Base-by-base conservation (phyloP, 108 stramenopile genomes). In the Cafeteria roenbergensis region DNA sequence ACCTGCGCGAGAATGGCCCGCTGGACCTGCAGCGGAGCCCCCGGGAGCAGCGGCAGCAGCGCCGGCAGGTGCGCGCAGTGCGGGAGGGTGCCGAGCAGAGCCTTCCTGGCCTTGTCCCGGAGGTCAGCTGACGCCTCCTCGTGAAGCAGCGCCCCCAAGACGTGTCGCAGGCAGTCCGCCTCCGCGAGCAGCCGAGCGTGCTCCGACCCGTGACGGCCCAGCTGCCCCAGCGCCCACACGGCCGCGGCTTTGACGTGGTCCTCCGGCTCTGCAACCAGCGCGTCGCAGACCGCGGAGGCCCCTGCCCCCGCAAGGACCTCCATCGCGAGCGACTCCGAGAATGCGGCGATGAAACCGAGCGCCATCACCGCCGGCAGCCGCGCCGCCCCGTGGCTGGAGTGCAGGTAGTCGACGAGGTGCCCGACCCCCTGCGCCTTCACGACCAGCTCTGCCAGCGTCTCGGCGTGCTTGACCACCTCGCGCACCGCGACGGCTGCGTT, bases 291-390 rank as follows among this genome's bases (percentile, higher is more conserved):
- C 36, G 3, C 59, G 22, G 20, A 2, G 2, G 2, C 22, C 21
- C 59, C 59, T 1, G 17, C 37, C 20, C 36, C n/a, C 21, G 2
- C 20, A 8, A 61, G 1, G 24, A 61, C 59, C 20, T 8, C 34
- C 59, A 61, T 61, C 17, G 59, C 17, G 17, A 61, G 59, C 22
- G 29, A 29, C 37, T 61, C 59, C 22, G 22, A 26, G 30, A 3
- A 61, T 22, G 22, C 22, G n/a, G 36, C 59, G 17, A 61, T 2
- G 59, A 61, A 61, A 2, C 59, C 59, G 20, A 61, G 37, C 20
- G 59, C 59, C 59, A 61, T 61, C 21, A 61, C n/a, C 21, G 59
- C 59, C 17, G 59, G 59, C 59, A 61, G 37, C 17, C 59, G 59
- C 17, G 59, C 59, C 2, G 2, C n/a, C 20, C 59, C 59, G 29